Base-by-base conservation (phyloP, 2,329 filamentous ascomycete genomes). In the Penicillium vulpinum region DNA sequence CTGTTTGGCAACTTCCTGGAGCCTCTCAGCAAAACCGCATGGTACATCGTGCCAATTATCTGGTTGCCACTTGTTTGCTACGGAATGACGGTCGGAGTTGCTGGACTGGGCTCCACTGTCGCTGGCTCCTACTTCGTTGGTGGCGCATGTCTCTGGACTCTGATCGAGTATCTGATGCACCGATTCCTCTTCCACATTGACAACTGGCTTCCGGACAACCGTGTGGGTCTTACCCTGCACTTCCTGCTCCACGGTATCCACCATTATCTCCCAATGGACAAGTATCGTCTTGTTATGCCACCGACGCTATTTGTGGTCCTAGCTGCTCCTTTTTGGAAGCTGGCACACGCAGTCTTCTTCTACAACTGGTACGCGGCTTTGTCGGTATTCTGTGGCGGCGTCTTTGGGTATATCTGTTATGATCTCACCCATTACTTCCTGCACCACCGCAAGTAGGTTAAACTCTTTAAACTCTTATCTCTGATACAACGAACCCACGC, bases 241-340 rank as follows among this genome's bases (percentile, higher is more conserved):
- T 99, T 99, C 78, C 78, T 97, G 39, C 89, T 99, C 26, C 94
- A 99, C 69, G 94, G 94, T 62, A 91, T 99, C 62, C 94, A 99
- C 72, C 94, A 99, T 77, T 99, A 97, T 76, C 84, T 99, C 5
- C 94, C 94, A n/a, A 97, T 99, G 94, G 94, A 99, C 79, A 93
- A 88, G 71, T 93, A 96, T 69, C 88, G 94, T 59, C 87, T 99
- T 10, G 94, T 99, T 63, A 97, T 99, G 94, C 94, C 94, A 1
- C 94, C 94, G 0, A 85, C 91, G 0, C 81, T 99, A 4, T 97
- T 99, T 72, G 61, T 93, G 24, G 83, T 85, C 13, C 86, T 99
- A 21, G 93, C 93, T 6, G 83, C 84, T 0, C 94, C 94, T 0
- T 97, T 97, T 80, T 99, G 91, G 88, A 90, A 91, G 74, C 80